These are phyloP conservation scores for Abrus pulchellus DNA, from an alignment of 306 rosid species.

Conservation along the genomic window DNA sequence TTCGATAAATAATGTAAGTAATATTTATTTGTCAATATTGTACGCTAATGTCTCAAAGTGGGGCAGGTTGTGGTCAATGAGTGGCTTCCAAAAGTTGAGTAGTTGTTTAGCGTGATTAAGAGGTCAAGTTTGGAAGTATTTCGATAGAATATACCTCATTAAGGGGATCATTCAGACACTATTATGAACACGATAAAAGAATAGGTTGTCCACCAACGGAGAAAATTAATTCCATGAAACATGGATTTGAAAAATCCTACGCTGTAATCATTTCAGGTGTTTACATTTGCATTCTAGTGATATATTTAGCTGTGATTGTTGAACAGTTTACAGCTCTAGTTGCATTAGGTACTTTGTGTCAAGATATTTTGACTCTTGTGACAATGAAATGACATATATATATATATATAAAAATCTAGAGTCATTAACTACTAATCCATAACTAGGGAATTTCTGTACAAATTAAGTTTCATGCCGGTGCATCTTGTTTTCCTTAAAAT, in stretches of 20 bases:
- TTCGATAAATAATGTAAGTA: not conserved
- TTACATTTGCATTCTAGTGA: not conserved
- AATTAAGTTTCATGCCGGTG: not conserved
- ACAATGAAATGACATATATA: not conserved
- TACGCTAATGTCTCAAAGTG: constrained; percentile 37
- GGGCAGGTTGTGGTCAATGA: not conserved
- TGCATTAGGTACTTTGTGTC: not conserved
- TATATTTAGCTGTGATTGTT: constrained; percentile 15
- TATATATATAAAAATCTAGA: not conserved
- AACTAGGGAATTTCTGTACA: constrained; percentile 2
- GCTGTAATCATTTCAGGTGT: constrained; percentile 45
- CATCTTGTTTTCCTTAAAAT: not conserved
- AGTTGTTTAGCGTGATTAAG: constrained; percentile 38
- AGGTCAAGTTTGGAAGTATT: constrained; percentile 16
- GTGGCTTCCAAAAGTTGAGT: constrained; percentile 27
- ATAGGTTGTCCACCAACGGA: constrained; percentile 17
- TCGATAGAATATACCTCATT: not conserved
- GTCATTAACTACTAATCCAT: not conserved
- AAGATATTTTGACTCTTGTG: not conserved
- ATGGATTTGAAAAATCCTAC: not conserved
- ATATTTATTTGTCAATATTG: constrained; percentile 47
- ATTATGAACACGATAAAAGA: constrained; percentile 20
- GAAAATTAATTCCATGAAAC: constrained; percentile 23
- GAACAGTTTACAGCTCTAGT: not conserved
- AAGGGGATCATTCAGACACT: constrained; percentile 18